These are phyloP conservation scores for Cladosporium sp. DNA, from an alignment of 2,329 filamentous ascomycete species.

Conservation along the genomic window DNA sequence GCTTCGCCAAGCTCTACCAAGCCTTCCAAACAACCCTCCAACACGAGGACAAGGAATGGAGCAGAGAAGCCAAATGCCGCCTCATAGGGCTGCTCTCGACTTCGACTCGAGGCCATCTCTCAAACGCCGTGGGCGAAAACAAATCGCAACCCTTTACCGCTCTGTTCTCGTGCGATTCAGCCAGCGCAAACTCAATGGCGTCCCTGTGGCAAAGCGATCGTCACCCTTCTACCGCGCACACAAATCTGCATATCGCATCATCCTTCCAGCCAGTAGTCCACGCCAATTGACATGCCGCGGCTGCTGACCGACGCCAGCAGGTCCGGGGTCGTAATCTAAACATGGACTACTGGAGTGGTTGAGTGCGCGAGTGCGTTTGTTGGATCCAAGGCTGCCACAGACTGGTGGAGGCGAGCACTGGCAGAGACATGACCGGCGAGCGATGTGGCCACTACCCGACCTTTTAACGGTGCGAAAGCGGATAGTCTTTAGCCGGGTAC, in stretches of 20 bases:
- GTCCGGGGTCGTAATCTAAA: constrained; percentile 3
- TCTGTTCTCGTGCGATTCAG: not conserved
- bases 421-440: not conserved
- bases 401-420: constrained; percentile 8
- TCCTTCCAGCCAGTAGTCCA: constrained; percentile 2
- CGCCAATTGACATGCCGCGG: not conserved
- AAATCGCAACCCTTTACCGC: not conserved
- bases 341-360: constrained; percentile 5
- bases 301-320: not conserved
- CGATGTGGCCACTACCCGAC: constrained; percentile 1
- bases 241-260: not conserved
- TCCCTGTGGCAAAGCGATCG: too few species aligned
- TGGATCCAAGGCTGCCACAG: not conserved
- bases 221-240: too few species aligned
- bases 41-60: not conserved
- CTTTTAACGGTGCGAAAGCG: constrained; percentile 5
- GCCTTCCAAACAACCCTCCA: too few species aligned
- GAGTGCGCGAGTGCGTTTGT: constrained; percentile 6
- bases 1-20: constrained; percentile 11
- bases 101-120: constrained; percentile 7
- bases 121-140: not conserved
- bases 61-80: constrained; percentile 4
- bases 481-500: not conserved
- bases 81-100: constrained; percentile 2
- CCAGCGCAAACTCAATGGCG: not conserved